Evolutionary conservation across 495 filamentous ascomycete species (phyloP), one percentile per base, ranked within the genome.

Genomic region (Trichocladium uniseriatum): DNA sequence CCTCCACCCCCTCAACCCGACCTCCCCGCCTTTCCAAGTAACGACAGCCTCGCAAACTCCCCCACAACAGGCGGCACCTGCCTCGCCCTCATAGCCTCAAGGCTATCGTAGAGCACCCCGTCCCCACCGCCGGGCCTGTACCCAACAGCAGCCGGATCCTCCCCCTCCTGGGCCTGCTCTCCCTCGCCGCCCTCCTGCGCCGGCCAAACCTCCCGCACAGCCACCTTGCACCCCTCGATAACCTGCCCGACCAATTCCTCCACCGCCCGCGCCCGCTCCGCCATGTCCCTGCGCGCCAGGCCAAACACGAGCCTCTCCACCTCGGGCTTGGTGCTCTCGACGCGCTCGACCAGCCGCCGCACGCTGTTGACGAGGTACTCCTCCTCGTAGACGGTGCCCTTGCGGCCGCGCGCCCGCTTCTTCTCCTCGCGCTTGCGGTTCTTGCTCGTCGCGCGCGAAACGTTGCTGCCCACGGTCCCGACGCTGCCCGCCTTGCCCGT

Each of bases 371-470:
- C 81, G 10, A 98, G 74, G 63, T 98, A 97, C 66, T 96, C 92
- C 63, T 97, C 92, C 59, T 98, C 92, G 62, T 97, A 98, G 5
- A 98, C 84, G 36, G 83, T 95, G 14, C 92, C 92, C 73, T 96
- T 95, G 64, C 94, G 87, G 13, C 92, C 92, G 21, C 87, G 76
- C 0, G 92, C 92, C 6, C 89, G 78, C 79, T 98, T 98, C 58
- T 94, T 82, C 73, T 98, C 92, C 64, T 97, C 92, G 14, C 86
- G 72, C 14, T 81, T 73, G 14, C 88, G 77, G 51, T 90, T 95
- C 71, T 87, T 89, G 43, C 80, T 83, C 24, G 88, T 94, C 40
- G 81, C 80, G 9, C 88, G 75, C 16, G 84, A 83, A 2, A 77
- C 75, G 15, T 74, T 75, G 39, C 79, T 82, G 1, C 69, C 75